Percentiles rank a stretch among this genome's conserved stretches.
phyloP scores from a whole-genome alignment of 2,329 filamentous ascomycete species.

The Sporothrix pallida region DNA sequence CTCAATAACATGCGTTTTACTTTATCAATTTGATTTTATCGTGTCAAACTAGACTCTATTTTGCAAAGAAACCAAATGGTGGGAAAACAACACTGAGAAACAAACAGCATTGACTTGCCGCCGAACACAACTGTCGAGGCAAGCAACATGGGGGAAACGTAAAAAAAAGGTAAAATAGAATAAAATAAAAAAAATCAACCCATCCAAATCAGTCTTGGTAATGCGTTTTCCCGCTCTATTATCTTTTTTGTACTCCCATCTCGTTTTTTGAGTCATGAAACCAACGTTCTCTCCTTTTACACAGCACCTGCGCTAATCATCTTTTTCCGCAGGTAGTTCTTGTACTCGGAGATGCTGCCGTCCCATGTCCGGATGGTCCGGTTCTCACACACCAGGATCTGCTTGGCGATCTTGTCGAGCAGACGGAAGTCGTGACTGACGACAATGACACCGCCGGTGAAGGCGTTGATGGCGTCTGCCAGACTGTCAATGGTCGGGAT shows the following conservation, averaged over 20 bases:
- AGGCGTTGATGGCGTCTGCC: constrained; percentile 96
- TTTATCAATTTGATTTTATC: not conserved
- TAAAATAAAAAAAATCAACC: constrained; percentile 31
- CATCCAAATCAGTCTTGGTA: constrained; percentile 20
- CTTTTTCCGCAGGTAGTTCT: constrained; percentile 99
- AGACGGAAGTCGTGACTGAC: constrained; percentile 99
- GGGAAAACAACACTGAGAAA: not conserved
- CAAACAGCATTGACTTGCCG: not conserved
- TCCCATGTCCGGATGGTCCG: constrained; percentile 91
- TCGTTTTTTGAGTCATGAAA: constrained; percentile 47
- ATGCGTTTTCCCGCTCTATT: constrained; percentile 30
- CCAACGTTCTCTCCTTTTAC: constrained; percentile 54
- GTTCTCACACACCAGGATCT: constrained; percentile 99
- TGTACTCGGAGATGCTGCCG: constrained; percentile 90
- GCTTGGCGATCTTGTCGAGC: constrained; percentile 99
- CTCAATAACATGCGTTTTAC: not conserved
- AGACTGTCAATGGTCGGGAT: constrained; percentile 98
- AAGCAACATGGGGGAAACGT: constrained; percentile 3
- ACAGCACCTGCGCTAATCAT: constrained; percentile 90
- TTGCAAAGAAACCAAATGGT: not conserved
- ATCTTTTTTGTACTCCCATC: constrained; percentile 23
- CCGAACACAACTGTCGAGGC: not conserved
- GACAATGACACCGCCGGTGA: constrained; percentile 93
- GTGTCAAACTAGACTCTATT: constrained; percentile 21
- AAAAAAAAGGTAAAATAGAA: constrained; percentile 5